Evolutionary conservation across 192 early-diverging fungal genomes (phyloP), one percentile per base, ranked within the genome.

Genomic region (Allomyces macrogynus): DNA sequence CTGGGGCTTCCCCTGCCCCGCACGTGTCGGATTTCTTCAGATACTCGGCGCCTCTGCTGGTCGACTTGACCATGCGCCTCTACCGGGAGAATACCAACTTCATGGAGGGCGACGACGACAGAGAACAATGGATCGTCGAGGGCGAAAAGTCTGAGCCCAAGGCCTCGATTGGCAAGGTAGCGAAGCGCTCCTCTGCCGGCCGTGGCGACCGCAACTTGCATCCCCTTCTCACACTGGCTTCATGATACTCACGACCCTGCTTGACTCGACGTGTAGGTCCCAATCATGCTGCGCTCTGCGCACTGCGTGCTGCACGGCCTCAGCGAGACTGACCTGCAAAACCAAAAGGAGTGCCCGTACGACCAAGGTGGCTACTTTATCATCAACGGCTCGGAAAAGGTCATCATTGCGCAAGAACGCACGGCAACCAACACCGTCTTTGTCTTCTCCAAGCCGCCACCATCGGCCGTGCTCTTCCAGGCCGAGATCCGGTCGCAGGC

Each of bases 331-430:
- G 80, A 89, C 32, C 71, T 97, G 66, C 80, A 84, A 66, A 82
- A 84, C 32, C 76, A 88, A 40, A 91, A 91, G 63, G 96, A 99
- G 77, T 99, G 96, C 71, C 86, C 92, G 20, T 80, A 75, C 63
- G 74, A 79, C 67, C 78, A 92, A 88, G 96, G 96, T 66, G 96
- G 96, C 61, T 99, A 99, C 72, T 99, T 99, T 78, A 80, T 99
- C 44, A 95, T 99, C 75, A 97, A 97, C 75, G 96, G 96, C 12
- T 94, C 92, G 16, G 96, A 99, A 73, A 99, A 99, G 74, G 90
- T 99, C 3, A 79, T 99, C 67, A 99, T 99, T 75, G 94, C 93
- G 12, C 96, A 99, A 78, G 96, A 99, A 78, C 86, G 96, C 61
- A 99, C 97, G 85, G 92, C 92, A 0, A 84, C 90, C 60, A 99